Base-by-base conservation (phyloP, 345 rosid species). In the Linum usitatissimum region DNA sequence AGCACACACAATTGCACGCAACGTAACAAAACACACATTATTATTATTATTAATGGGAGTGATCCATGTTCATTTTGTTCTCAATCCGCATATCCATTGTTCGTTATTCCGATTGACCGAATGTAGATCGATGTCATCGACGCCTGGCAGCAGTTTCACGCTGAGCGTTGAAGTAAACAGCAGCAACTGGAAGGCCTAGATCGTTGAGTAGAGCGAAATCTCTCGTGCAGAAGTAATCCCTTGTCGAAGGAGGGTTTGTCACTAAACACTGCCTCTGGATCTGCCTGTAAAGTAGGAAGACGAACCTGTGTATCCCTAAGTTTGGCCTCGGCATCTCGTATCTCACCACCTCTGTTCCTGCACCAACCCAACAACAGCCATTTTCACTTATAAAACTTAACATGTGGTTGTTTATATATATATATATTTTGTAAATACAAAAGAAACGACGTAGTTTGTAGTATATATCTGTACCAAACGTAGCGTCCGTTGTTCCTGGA, bases 121-220 rank as follows among this genome's bases (percentile, higher is more conserved):
- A n/a, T n/a, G n/a, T n/a, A n/a, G 36, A 31, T 2, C 36, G 36
- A 31, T 6, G 36, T 55, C 60, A 83, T 75, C 93, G 82, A 62
- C 78, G 76, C 49, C 90, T 76, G 30, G 86, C 79, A 8, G 90
- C 94, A 18, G 90, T 82, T 66, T 84, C 90, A 55, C 86, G 73
- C 60, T 81, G 88, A 3, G 90, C 82, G 65, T 86, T 82, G 73
- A 86, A 86, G 76, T 82, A 86, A 66, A 84, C 84, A 61, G 86
- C 86, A 19, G 87, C 90, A 10, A 82, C 94, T 40, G 94, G 94
- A 34, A 78, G 86, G n/a, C 76, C 86, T 0, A 86, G 82, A 49
- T 75, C 87, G 58, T 79, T 68, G 17, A 76, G 82, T 3, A 68
- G 70, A 6, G 87, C 83, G 31, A 84, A 84, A 42, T 64, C 64